Evolutionary conservation across 352 stramenopile genomes (phyloP).

Genomic region (Phytopythium oedochilum): DNA sequence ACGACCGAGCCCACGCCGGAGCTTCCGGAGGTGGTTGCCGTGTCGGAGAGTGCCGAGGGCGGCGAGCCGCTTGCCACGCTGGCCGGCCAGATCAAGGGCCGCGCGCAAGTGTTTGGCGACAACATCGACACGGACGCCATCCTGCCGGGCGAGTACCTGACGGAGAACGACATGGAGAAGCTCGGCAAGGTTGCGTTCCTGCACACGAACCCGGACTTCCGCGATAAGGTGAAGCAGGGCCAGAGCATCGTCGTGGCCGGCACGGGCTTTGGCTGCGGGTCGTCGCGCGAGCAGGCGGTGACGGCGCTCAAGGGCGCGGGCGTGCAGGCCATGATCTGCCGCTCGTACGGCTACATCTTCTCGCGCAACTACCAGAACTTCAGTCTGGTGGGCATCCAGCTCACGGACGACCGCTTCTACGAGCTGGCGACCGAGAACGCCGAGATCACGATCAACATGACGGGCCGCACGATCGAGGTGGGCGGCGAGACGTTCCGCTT

Average conservation of each 20-base stretch:
- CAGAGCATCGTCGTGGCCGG: slow-evolving; percentile 76
- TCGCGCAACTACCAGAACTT: slow-evolving; percentile 88
- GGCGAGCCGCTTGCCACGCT: slow-evolving; percentile 34
- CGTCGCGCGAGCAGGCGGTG: slow-evolving; percentile 80
- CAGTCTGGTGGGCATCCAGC: slow-evolving; percentile 73
- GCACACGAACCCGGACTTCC: slow-evolving; percentile 85
- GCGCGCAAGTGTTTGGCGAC: slow-evolving; percentile 81
- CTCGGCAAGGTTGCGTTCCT: slow-evolving; percentile 82
- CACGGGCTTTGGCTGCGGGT: slow-evolving; percentile 80
- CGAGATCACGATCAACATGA: slow-evolving; percentile 82
- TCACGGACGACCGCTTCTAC: slow-evolving; percentile 80
- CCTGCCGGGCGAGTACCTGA: slow-evolving; percentile 73
- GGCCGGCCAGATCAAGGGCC: slow-evolving; percentile 52
- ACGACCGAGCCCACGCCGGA: slow-evolving; percentile 47
- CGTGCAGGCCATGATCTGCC: slow-evolving; percentile 76
- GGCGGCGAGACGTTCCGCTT: slow-evolving; percentile 73
- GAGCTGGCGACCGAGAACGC: slow-evolving; percentile 68
- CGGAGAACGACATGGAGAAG: slow-evolving; percentile 82
- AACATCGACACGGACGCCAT: slow-evolving; percentile 90
- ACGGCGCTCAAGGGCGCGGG: slow-evolving; percentile 77
- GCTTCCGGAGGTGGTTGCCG: slow-evolving; percentile 30
- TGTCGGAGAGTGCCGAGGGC: slow-evolving; percentile 12
- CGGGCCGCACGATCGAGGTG: slow-evolving; percentile 74
- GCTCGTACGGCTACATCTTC: slow-evolving; percentile 87
- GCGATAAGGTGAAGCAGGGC: slow-evolving; percentile 66